Base-by-base conservation (phyloP, 2,329 filamentous ascomycete genomes). In the Podosphaera leucotricha region DNA sequence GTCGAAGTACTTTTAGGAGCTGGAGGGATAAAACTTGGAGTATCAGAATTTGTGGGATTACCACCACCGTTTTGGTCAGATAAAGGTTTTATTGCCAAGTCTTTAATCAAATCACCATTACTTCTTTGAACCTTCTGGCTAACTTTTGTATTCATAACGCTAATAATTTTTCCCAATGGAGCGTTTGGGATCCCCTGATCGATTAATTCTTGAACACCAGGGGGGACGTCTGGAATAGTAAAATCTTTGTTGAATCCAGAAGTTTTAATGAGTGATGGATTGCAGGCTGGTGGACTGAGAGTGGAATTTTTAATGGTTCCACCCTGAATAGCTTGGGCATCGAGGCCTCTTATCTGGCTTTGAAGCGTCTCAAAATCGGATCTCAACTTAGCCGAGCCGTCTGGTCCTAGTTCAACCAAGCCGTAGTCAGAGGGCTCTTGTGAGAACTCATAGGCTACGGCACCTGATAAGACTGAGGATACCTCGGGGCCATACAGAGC, bases 371-470 rank as follows among this genome's bases (percentile, higher is more conserved):
- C 71, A 62, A 68, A 86, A 59, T 86, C 80, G 19, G 61, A 52
- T 30, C 74, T 65, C 38, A 84, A 64, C 40, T 66, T 64, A 45
- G 73, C 67, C 16, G 66, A 70, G 50, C 66, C 67, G 52, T 76
- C 70, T 46, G 59, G 61, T 52, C 70, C 70, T 53, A 82, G 61
- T 50, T 70, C 55, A 49, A 82, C 76, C 6, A 86, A 67, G 43
- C 75, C 75, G 47, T 66, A 78, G 57, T 73, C 63, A 58, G 78
- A 77, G 37, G 63, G 61, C 57, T 86, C 82, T 60, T 85, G 69
- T 1, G 74, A 75, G 60, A 72, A 87, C 61, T 90, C 80, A 64
- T 87, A 90, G 39, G 87, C 79, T 39, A 90, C 67, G 50, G 80
- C 81, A 49, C 82, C 82, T 44, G 75, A 77, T 55, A 87, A 75